phyloP scores from a whole-genome alignment of 2,329 filamentous ascomycete genomes.

The Thielaviopsis ethacetica region DNA sequence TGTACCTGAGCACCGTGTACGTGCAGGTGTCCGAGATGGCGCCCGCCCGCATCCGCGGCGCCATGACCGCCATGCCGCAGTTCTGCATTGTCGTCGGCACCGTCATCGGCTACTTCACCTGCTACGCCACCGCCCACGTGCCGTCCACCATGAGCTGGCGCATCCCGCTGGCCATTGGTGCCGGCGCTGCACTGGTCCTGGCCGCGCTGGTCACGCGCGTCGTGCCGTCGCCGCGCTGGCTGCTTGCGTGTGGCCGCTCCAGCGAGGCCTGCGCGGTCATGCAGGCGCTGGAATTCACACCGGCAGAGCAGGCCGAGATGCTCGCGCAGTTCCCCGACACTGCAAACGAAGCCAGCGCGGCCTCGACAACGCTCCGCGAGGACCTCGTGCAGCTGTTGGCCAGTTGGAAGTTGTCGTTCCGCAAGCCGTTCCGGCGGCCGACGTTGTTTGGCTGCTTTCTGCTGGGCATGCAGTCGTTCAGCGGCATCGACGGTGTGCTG shows the following conservation, averaged over 20 bases:
- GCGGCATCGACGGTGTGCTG: conserved; percentile 44
- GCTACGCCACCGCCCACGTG: conserved; percentile 36
- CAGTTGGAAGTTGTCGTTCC: conserved; percentile 21
- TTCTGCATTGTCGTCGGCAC: conserved; percentile 35
- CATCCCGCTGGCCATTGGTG: conserved; percentile 29
- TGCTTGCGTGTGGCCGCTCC: conserved; percentile 26
- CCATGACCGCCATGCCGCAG: conserved; percentile 35
- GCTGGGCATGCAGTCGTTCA: conserved; percentile 42
- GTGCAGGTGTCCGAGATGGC: conserved; percentile 44
- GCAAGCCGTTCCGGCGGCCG: conserved; percentile 24
- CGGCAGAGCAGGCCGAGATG: conserved; percentile 21
- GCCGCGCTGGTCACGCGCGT: conserved; percentile 16
- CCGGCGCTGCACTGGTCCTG: conserved; percentile 20
- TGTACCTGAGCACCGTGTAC: conserved; percentile 35
- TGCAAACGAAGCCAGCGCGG: too few species aligned
- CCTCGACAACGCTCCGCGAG: too few species aligned
- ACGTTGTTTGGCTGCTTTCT: conserved; percentile 39
- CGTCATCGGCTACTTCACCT: conserved; percentile 40
- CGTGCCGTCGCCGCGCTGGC: conserved; percentile 39
- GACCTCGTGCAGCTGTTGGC: conserved; percentile 17
- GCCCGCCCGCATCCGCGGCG: conserved; percentile 31
- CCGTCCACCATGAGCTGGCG: conserved; percentile 36
- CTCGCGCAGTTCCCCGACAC: conserved; percentile 18
- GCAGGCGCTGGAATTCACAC: conserved; percentile 26
- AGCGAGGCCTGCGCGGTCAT: conserved; percentile 27